Evolutionary conservation across 768 basidiomycete species (phyloP), one percentile per base, ranked within the genome.

Genomic region (Mycena floridula): DNA sequence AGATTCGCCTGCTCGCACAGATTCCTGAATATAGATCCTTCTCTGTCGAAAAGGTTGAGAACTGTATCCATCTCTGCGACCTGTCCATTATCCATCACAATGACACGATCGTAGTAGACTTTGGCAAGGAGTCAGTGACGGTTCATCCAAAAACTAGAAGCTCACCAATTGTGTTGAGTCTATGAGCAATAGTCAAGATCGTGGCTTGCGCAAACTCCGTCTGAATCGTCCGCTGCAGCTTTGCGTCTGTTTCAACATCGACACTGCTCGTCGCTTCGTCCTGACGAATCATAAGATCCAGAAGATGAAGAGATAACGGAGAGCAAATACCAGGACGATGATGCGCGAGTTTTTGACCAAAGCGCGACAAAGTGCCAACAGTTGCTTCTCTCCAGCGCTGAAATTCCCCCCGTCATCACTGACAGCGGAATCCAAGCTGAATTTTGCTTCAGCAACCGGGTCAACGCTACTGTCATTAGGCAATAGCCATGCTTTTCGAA

Each of bases 51-150:
- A 3, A 89, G 72, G 49, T 70, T 73, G 30, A 83, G 67, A 3
- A 87, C 85, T 2, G 82, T 81, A 60, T 87, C 86, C 55, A 77
- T 86, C 60, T 89, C 86, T 8, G 77, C 81, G 3, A 87, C 76
- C 25, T 64, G 53, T 3, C 88, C 86, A 22, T 69, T 63, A 51
- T 84, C 79, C 81, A 90, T 83, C 37, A 88, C 85, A 15, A 89
- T 63, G 20, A 88, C 71, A 20, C 78, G 72, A 54, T 86, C 82
- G 50, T 81, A 85, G 53, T 84, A 75, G 0, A 70, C 78, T 78
- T 37, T 2, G 48, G 27, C 13, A 32, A 40, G 18, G 23, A 36
- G 26, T 40, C 37, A 25, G 56, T 20, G 23, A 47, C 2, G 58
- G 59, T 16, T 53, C 26, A 28, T 5, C 24, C 38, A 20, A 43